phyloP scores from a whole-genome alignment of 139 green algal genomes.

The Desmodesmus armatus region DNA sequence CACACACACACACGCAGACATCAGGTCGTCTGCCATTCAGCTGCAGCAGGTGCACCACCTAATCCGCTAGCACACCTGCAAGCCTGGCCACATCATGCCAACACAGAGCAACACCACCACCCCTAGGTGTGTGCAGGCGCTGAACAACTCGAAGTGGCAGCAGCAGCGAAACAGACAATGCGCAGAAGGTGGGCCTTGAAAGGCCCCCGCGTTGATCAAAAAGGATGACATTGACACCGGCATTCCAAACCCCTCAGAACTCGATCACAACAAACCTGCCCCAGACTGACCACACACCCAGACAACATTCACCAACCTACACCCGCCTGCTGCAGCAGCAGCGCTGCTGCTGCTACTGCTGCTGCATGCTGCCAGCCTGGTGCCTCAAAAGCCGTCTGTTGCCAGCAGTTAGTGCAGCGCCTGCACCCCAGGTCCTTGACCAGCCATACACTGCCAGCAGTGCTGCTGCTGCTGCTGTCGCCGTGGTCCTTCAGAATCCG shows the following conservation, averaged over 20 bases:
- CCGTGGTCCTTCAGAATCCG: conserved; percentile 74
- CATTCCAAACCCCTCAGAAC: not conserved
- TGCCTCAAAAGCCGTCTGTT: not conserved
- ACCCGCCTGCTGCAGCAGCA: not conserved
- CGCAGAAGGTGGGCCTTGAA: not conserved
- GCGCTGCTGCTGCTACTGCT: not conserved
- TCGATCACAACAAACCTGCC: not conserved
- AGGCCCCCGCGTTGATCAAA: not conserved
- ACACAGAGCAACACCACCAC: too few species aligned
- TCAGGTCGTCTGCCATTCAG: too few species aligned
- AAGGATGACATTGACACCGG: not conserved
- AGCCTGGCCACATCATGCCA: too few species aligned
- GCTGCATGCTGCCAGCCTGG: not conserved
- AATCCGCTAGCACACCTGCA: too few species aligned
- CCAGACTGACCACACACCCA: not conserved
- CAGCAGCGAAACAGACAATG: not conserved
- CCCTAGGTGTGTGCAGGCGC: too few species aligned
- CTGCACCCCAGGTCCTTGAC: too few species aligned
- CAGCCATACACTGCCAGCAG: not conserved
- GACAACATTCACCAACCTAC: not conserved
- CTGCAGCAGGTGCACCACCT: too few species aligned
- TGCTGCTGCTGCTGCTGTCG: not conserved
- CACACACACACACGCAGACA: too few species aligned
- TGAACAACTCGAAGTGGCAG: too few species aligned
- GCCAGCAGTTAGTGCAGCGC: not conserved